Base-by-base conservation (phyloP, 2,329 filamentous ascomycete genomes). In the Phyllosticta paracitricarpa region DNA sequence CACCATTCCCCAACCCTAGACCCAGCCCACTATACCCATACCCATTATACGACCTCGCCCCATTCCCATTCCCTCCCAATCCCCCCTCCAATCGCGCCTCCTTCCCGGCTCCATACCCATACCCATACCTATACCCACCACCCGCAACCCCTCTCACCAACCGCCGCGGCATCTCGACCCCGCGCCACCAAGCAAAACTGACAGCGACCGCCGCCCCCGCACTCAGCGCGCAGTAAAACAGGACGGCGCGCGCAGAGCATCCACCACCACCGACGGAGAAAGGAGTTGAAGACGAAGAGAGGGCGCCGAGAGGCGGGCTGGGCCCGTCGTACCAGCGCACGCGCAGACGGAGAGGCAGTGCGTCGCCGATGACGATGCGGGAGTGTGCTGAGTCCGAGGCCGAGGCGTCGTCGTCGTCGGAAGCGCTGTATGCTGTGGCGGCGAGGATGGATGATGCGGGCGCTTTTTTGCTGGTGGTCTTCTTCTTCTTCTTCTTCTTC, bases 321-420 rank as follows among this genome's bases (percentile, higher is more conserved):
- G 88, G 88, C 3, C 40, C 40, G 40, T 48, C 40, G 72, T 93
- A 94, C 94, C 94, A 97, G 54, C 90, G 80, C 14, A 97, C 87
- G 51, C 85, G 88, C 69, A 97, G 89, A 54, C 80, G 82, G 67
- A 97, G 78, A 0, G 89, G 87, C 62, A 97, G 74, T 4, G 88
- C 83, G 73, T 97, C 92, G 12, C 93, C 92, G 65, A 97, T 96
- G 33, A 97, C 84, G 56, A 97, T 82, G 68, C 86, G 86, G 0
- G 79, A 78, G 75, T 81, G 57, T 69, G 79, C 57, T 73, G 77
- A 54, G 22, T 89, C 85, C 17, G 87, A 89, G 2, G 92, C 88
- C 14, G 40, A 14, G 40, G 6, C 4, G 14, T 1, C 40, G 17
- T 1, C 40, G 17, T 14, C 40, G 40, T 19, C 28, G 40, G 19